Base-by-base conservation (phyloP, 495 filamentous ascomycete species). In the Trichoderma orchidacearum region DNA sequence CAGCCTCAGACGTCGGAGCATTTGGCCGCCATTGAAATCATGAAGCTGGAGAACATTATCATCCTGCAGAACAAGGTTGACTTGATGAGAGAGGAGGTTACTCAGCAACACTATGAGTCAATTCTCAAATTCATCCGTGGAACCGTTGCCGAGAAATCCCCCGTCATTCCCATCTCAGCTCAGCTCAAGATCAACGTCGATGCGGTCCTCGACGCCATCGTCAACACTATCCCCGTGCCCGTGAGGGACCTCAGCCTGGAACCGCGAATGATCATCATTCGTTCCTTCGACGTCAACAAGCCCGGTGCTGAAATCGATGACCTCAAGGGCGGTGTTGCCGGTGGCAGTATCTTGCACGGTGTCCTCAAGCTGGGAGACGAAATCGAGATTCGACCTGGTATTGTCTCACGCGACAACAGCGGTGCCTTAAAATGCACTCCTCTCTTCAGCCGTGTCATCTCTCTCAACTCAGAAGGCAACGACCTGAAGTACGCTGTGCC, bases 181-280 rank as follows among this genome's bases (percentile, higher is more conserved):
- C 93, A 98, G 77, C 77, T 98, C 61, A 98, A 98, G 76, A 95
- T 96, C 82, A 98, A 98, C 76, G 96, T 98, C 66, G 93, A 98
- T 71, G 90, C 93, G 59, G 86, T 98, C 70, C 94, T 93, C 74
- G 92, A 97, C 68, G 80, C 85, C 57, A 88, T 98, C 54, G 86
- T 95, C 60, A 85, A 87, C 60, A 91, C 87, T 66, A 95, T 98
- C 59, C 94, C 94, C 18, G 84, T 97, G 21, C 93, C 93, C 2
- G 64, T 85, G 30, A 80, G 93, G 71, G 89, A 96, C 70, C 97
- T 97, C 76, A 78, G 82, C 56, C 83, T 84, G 60, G 86, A 87
- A 38, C 93, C 93, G 28, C 90, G 95, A 72, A 95, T 98, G 88
- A 98, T 98, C 63, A 85, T 97, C 64, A 98, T 98, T 68, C 86